A percentile compares a stretch with the other conserved stretches of the same genome.
Conservation (phyloP, 1,284 basidiomycete genomes). For the Irpex sp. region DNA sequence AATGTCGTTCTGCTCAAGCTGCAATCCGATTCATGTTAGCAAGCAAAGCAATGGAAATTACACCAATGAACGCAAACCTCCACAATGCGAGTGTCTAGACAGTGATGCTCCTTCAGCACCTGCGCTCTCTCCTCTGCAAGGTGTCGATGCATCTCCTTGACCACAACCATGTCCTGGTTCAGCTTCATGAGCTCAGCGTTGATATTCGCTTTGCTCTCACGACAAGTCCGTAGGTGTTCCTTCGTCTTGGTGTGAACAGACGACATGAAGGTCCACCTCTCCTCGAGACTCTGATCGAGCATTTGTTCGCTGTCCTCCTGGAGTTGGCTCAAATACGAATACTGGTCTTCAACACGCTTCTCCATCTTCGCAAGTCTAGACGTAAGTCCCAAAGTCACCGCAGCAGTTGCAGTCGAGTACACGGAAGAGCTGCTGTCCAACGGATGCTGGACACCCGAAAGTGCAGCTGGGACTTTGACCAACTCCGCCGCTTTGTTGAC, state of each 20-base stretch:
- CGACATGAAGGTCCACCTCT: neutral
- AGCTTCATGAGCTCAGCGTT: neutral
- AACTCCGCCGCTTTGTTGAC: neutral
- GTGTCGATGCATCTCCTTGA: neutral
- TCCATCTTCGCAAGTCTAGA: neutral
- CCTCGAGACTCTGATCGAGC: neutral
- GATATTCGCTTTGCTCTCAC: neutral
- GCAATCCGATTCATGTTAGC: too few species aligned
- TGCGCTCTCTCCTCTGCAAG: neutral
- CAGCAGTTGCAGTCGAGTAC: neutral
- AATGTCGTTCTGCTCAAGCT: neutral
- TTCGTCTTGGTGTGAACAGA: neutral
- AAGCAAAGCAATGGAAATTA: too few species aligned
- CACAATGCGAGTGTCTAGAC: neutral
- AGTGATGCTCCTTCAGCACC: neutral
- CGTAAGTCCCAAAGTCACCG: neutral
- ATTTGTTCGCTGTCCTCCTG: neutral
- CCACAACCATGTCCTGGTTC: neutral
- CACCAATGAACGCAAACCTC: neutral
- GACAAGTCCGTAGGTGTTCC: neutral
- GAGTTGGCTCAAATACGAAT: neutral
- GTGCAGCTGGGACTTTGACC: neutral
- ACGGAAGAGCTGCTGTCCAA: neutral
- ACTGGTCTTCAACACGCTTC: neutral
- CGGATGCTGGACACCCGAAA: neutral